Conservation (phyloP, 805 yeast genomes). For the Candida berthetii region DNA sequence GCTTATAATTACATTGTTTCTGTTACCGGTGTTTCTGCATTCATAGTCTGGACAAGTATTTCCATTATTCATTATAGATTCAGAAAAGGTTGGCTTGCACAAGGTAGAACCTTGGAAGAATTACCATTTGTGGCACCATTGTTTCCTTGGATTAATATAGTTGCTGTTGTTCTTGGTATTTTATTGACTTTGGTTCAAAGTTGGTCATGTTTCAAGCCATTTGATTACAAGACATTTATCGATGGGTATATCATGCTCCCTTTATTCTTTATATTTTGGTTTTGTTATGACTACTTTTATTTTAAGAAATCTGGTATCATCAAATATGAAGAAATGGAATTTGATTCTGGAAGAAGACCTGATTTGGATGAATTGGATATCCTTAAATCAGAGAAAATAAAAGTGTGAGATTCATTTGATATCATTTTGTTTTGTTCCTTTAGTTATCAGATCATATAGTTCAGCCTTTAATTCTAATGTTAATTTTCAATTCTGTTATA, state of each 20-base stretch:
- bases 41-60: constrained; percentile 65
- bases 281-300: constrained; percentile 31
- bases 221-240: constrained; percentile 40
- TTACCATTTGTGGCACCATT: constrained; percentile 66
- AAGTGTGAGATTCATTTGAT: too few relatives aligned
- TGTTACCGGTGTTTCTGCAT: constrained; percentile 69
- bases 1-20: constrained; percentile 69
- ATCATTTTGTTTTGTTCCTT: too few relatives aligned
- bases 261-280: constrained; percentile 39
- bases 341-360: constrained; percentile 42
- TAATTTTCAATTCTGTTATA: too few relatives aligned
- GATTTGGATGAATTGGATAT: constrained; percentile 25
- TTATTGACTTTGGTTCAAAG: constrained; percentile 41
- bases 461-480: too few relatives aligned
- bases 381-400: too few relatives aligned
- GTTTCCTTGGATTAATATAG: constrained; percentile 33
- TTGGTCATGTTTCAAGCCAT: constrained; percentile 43
- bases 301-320: constrained; percentile 34
- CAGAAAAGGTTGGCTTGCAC: constrained; percentile 52
- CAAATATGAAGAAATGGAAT: constrained; percentile 37
- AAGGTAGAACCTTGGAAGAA: constrained; percentile 56
- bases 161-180: constrained; percentile 30
- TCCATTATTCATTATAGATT: constrained; percentile 59
- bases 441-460: too few relatives aligned
- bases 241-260: constrained; percentile 65